Evolutionary conservation across 495 filamentous ascomycete species (phyloP), one percentile per base, ranked within the genome.

Genomic region (Hypoxylon trugodes): DNA sequence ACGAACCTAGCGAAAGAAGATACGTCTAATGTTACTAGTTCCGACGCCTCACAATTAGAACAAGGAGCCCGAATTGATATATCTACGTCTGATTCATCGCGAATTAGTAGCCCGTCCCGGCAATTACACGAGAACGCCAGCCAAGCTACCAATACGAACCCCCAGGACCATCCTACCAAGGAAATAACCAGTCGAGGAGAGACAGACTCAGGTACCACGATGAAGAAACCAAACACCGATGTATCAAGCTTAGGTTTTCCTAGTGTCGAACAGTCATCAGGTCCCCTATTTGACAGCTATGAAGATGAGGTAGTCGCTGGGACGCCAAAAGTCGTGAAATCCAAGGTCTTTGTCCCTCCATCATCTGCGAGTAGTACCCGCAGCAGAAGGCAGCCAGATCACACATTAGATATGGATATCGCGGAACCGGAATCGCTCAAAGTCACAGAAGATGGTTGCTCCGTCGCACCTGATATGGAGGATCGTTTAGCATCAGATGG

Each of bases 351-450:
- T 30, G 35, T 71, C 0, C 59, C 63, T 9, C 59, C 59, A 8
- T 77, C 74, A 3, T 74, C 79, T 4, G 41, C 49, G 6, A 66
- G 66, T 35, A 79, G 78, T 51, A 42, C 70, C 21, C 67, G 41
- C 24, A 75, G 77, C 57, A 78, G 73, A 19, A 73, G 76, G 38
- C 79, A 81, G 43, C 70, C 70, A 1, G 74, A 77, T 30, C 71
- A 69, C 3, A 65, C 66, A 19, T 70, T 74, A 40, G 63, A 65
- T 49, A 59, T 69, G 10, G 70, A 74, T 21, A 36, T 64, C 15
- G 69, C 56, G 21, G 61, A 57, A 9, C 48, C 61, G 6, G 73
- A 73, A 16, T 69, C 66, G 0, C 59, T 70, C 7, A 67, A 60
- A 13, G 40, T 37, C 0, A 63, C 37, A 15, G 69, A 73, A 6